Base-by-base conservation (phyloP, 345 rosid genomes). In the Lepidium aucheri region DNA sequence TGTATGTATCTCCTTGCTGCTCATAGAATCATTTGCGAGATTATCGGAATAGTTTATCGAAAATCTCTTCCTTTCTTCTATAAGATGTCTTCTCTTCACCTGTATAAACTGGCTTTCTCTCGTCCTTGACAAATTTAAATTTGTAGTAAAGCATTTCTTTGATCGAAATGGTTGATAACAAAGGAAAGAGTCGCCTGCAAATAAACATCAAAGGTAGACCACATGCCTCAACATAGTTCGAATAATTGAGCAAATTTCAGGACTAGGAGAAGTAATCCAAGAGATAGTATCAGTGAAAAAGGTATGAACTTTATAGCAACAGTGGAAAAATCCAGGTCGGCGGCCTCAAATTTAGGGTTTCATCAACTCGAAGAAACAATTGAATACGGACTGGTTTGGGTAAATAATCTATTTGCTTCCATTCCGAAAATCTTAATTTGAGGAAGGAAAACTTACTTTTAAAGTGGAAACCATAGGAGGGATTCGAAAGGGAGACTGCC, bases 21-120 rank as follows among this genome's bases (percentile, higher is more conserved):
- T 77, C 43, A 39, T 15, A 52, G 54, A 70, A 18, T 79, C 84
- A 66, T 78, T 65, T 51, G 39, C 77, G 44, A 63, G 70, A 76
- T 76, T 78, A 71, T 88, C 86, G 0, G 88, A 83, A 14, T 76
- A 80, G 67, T 61, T 68, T 5, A 68, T 51, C 3, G 79, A 67
- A 64, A 81, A 68, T 2, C 20, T 76, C 51, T 63, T 78, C 39
- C 58, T 70, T 36, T 58, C 32, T 58, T 70, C 67, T 1, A 58
- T 44, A 15, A 52, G 60, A 46, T 67, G 74, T 60, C 78, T 45
- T 67, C 75, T 52, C 30, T 69, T 75, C 18, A 35, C 50, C 64
- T 72, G 71, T 60, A 63, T 6, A 30, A 55, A 54, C 28, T 24
- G 74, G n/a, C 55, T 70, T 63, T 60, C 69, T 36, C 71, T 54